Evolutionary conservation across 495 filamentous ascomycete genomes (phyloP), one percentile per base, ranked within the genome.

Genomic region (Aspergillus baeticus): DNA sequence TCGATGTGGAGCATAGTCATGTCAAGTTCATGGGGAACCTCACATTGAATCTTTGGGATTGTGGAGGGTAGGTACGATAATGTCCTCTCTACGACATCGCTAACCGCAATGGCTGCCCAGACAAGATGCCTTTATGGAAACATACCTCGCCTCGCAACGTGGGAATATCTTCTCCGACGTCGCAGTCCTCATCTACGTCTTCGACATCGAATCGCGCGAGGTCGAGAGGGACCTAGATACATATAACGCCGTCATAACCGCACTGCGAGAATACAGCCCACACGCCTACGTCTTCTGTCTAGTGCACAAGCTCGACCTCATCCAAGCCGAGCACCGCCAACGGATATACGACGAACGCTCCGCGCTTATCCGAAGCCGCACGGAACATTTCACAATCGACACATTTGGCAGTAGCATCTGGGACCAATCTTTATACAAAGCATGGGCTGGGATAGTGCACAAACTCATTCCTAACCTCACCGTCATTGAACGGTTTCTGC

Each of bases 251-350:
- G 91, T 96, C 66, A 90, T 96, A 64, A 77, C 84, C 48, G 94
- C 94, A 0, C 78, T 98, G 31, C 76, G 82, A 31, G 91, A 97
- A 70, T 94, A 86, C 77, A 92, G 87, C 20, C 88, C 89, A 41
- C 79, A 79, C 8, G 93, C 94, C 46, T 85, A 87, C 61, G 84
- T 98, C 60, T 98, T 96, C 75, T 87, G 91, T 49, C 83, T 98
- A 7, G 87, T 98, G 57, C 94, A 98, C 81, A 98, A 98, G 71
- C 96, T 98, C 87, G 94, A 98, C 69, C 83, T 98, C n/a, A 91
- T 98, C 53, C 89, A 90, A 63, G 81, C 84, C 33, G 78, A 87
- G 55, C 81, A 86, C 62, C 84, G 93, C 33, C 84, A 89, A 59
- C 82, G 84, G 36, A 83, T 96, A 57, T 96, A 94, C 71, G 83